phyloP scores from a whole-genome alignment of 2,329 filamentous ascomycete genomes.

The Fusarium temperatum region DNA sequence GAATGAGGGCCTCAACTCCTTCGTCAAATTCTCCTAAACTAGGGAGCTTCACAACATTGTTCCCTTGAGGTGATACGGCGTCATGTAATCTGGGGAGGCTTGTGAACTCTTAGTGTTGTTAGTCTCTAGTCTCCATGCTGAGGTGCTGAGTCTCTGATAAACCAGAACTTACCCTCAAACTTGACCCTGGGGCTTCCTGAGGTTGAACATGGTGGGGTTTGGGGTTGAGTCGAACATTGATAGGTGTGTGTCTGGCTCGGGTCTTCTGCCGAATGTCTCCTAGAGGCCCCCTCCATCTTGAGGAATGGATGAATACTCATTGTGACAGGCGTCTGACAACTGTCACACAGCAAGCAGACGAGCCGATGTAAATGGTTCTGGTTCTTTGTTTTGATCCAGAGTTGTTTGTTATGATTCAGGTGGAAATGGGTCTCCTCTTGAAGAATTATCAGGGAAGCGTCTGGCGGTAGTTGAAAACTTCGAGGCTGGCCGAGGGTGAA shows the following conservation, averaged over 20 bases:
- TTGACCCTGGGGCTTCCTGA: conserved; percentile 49
- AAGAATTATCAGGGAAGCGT: conserved; percentile 33
- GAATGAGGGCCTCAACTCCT: conserved; percentile 49
- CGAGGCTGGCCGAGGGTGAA: conserved; percentile 24
- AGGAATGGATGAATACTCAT: conserved; percentile 39
- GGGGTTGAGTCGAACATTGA: conserved; percentile 24
- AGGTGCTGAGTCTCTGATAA: neutral
- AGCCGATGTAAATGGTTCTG: conserved; percentile 16
- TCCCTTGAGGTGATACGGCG: conserved; percentile 26
- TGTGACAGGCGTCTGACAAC: conserved; percentile 5
- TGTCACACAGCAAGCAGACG: conserved; percentile 9
- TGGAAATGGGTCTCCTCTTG: conserved; percentile 33
- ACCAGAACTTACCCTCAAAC: conserved; percentile 42
- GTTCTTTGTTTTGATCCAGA: conserved; percentile 39
- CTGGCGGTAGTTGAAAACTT: conserved; percentile 8
- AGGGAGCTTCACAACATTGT: conserved; percentile 43
- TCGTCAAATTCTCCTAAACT: conserved; percentile 51
- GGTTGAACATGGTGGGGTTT: conserved; percentile 42
- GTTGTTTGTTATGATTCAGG: conserved; percentile 44
- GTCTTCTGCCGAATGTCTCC: neutral
- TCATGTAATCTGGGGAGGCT: conserved; percentile 37
- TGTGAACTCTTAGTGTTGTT: conserved; percentile 39
- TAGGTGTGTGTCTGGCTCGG: neutral
- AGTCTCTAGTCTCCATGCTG: conserved; percentile 28
- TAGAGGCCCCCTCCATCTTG: conserved; percentile 18